These are phyloP conservation scores for Polytrichum formosum DNA, from an alignment of 225 moss, liverwort and hornwort species.

Conservation along the genomic window DNA sequence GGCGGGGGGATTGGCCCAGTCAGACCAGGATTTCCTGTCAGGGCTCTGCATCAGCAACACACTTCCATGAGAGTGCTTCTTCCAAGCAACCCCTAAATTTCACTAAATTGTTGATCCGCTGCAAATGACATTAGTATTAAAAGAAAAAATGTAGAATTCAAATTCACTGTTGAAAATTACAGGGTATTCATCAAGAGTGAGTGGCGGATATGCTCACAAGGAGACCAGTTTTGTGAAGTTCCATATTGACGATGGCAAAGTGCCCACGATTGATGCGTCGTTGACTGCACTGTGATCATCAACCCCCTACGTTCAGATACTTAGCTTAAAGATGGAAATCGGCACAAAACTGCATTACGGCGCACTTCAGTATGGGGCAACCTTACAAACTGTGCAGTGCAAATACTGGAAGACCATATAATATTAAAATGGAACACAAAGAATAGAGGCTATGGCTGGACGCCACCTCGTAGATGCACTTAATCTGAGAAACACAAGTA, in stretches of 20 bases:
- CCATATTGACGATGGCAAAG: not conserved
- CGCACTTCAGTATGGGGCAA: too few relatives aligned
- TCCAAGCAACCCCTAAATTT: not conserved
- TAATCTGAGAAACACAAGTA: too few relatives aligned
- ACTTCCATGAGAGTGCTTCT: not conserved
- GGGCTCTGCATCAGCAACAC: slow-evolving; percentile 12
- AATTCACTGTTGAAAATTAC: too few relatives aligned
- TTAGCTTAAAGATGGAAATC: not conserved
- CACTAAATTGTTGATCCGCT: not conserved
- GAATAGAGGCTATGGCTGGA: too few relatives aligned
- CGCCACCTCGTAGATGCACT: too few relatives aligned
- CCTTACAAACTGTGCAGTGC: too few relatives aligned
- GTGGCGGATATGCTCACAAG: slow-evolving; percentile 10
- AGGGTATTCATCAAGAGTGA: not conserved
- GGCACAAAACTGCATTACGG: too few relatives aligned
- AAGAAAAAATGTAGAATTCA: not conserved
- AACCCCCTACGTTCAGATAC: not conserved
- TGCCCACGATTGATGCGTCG: not conserved
- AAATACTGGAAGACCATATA: too few relatives aligned
- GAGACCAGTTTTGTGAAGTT: not conserved
- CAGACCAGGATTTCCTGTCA: slow-evolving; percentile 20
- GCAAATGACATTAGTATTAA: not conserved
- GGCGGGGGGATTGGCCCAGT: not conserved
- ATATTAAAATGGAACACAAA: too few relatives aligned
- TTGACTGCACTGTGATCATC: slow-evolving; percentile 8